Evolutionary conservation across 345 rosid species (phyloP).

Genomic region (Eucalyptus caleyi): DNA sequence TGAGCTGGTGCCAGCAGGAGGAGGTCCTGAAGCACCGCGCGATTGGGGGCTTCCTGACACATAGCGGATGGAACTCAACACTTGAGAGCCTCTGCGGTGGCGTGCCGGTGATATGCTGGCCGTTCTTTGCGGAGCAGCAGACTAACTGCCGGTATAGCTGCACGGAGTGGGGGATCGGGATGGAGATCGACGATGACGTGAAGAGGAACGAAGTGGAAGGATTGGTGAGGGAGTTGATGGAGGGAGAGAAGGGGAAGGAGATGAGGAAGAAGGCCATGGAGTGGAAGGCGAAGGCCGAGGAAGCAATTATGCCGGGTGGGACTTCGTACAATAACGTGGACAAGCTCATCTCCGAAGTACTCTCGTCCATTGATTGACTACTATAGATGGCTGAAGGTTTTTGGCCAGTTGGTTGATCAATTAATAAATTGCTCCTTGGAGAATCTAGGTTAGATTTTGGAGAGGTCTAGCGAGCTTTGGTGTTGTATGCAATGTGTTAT

Average conservation of each 20-base stretch:
- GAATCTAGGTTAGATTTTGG: neutral
- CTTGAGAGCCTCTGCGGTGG: neutral
- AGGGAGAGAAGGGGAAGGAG: neutral
- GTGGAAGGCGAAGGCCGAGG: neutral
- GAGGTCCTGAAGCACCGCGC: neutral
- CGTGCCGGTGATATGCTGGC: neutral
- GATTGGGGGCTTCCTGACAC: neutral
- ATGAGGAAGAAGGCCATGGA: neutral
- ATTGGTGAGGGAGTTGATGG: neutral
- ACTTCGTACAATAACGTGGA: neutral
- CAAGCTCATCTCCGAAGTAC: neutral
- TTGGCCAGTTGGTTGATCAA: neutral
- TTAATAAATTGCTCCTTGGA: neutral
- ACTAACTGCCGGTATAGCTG: neutral
- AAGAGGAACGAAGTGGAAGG: neutral
- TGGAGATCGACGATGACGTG: neutral
- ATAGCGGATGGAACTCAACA: neutral
- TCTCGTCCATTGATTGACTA: neutral
- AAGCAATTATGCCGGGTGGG: neutral
- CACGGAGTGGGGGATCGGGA: neutral
- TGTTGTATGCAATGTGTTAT: neutral
- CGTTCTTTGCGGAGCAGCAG: neutral
- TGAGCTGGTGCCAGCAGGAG: neutral
- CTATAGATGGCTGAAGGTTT: neutral
- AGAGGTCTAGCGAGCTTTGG: neutral